Percentiles rank a stretch among this genome's conserved stretches.
Conservation (phyloP, 2,329 filamentous ascomycete species). For the Fusarium fracticaudum region DNA sequence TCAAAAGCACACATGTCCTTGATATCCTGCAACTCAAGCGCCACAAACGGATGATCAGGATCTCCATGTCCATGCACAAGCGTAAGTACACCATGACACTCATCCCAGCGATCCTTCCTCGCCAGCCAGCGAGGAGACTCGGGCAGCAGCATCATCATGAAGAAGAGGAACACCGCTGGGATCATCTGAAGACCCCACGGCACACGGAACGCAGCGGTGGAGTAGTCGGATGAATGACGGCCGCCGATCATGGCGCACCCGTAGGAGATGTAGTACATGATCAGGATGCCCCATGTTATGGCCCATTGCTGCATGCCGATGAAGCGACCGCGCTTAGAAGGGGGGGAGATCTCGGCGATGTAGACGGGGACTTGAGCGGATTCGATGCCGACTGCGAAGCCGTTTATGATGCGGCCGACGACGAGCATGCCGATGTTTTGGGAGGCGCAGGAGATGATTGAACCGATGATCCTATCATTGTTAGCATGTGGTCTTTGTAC, state of each 20-base stretch:
- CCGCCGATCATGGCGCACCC: conserved; percentile 68
- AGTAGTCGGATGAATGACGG: conserved; percentile 57
- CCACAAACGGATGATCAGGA: conserved; percentile 70
- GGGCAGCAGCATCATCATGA: conserved; percentile 66
- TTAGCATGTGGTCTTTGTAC: neutral
- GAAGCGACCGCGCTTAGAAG: conserved; percentile 47
- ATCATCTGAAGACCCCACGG: conserved; percentile 70
- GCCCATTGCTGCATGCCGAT: conserved; percentile 74
- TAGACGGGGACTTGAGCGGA: conserved; percentile 77
- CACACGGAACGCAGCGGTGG: conserved; percentile 65
- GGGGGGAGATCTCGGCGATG: conserved; percentile 74
- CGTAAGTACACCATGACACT: conserved; percentile 57
- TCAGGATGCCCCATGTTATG: conserved; percentile 75
- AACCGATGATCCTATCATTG: conserved; percentile 56
- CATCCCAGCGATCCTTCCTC: conserved; percentile 72
- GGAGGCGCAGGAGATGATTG: conserved; percentile 55
- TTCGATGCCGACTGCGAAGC: conserved; percentile 68
- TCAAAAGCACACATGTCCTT: conserved; percentile 79
- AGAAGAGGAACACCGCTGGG: conserved; percentile 66
- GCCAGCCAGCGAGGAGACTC: conserved; percentile 73
- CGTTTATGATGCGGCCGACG: conserved; percentile 70
- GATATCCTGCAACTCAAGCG: conserved; percentile 76
- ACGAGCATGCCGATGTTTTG: conserved; percentile 52
- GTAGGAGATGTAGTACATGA: conserved; percentile 75
- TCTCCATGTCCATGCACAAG: conserved; percentile 75